Conservation (phyloP, 2,329 filamentous ascomycete genomes). For the Sclerotinia glacialis region DNA sequence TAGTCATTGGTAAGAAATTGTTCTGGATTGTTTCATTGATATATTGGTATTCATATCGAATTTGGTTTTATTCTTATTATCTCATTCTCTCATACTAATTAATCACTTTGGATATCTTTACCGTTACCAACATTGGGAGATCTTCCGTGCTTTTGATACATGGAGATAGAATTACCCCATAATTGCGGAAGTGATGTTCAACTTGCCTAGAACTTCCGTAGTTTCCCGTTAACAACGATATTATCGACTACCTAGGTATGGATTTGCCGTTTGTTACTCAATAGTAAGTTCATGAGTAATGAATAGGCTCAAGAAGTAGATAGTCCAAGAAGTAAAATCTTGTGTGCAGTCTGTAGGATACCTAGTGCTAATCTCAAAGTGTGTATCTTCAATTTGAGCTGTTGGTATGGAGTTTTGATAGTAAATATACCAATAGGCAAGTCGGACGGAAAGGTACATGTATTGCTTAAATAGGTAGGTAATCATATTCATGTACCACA, state of each 20-base stretch:
- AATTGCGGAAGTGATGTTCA: not conserved
- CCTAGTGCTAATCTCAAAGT: no score
- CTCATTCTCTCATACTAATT: not conserved
- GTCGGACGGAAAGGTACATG: not conserved
- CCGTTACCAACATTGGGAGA: not conserved
- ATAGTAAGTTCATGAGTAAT: not conserved
- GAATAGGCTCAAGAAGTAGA: not conserved
- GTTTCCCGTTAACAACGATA: conserved; percentile 6
- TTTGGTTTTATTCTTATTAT: not conserved
- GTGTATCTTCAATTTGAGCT: not conserved
- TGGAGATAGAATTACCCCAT: conserved; percentile 9
- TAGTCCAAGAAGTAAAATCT: no score
- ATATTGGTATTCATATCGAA: not conserved
- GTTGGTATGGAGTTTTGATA: not conserved
- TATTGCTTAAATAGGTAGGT: not conserved
- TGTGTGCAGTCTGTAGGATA: no score
- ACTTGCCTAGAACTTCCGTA: not conserved
- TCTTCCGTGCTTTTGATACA: not conserved
- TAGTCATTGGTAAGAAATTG: not conserved
- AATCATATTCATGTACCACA: no score
- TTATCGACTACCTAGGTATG: not conserved
- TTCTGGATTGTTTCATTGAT: not conserved
- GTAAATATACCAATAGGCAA: not conserved
- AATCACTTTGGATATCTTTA: not conserved
- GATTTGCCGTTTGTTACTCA: not conserved